phyloP scores from a whole-genome alignment of 352 stramenopile species.

The Globisporangium cylindrosporum region DNA sequence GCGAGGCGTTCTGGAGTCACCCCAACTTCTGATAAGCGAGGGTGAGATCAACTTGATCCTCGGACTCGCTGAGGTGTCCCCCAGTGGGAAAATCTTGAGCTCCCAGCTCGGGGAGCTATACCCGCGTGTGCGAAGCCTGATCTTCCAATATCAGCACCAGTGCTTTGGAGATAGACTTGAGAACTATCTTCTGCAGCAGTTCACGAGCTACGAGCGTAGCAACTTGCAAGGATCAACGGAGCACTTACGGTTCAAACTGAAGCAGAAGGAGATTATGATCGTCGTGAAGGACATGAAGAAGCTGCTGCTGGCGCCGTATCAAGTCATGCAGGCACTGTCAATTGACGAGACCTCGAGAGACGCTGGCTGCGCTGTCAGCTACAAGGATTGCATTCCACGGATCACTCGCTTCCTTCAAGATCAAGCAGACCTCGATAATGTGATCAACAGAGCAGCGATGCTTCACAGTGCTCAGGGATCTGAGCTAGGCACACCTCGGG shows the following conservation, averaged over 20 bases:
- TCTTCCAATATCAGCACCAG: constrained; percentile 61
- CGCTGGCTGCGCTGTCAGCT: constrained; percentile 41
- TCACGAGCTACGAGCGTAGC: constrained; percentile 46
- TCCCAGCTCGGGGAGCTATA: constrained; percentile 37
- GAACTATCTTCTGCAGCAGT: constrained; percentile 48
- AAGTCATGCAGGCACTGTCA: constrained; percentile 38
- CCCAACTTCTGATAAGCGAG: constrained; percentile 48
- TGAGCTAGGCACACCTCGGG: constrained; percentile 3
- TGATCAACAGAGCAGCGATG: constrained; percentile 26
- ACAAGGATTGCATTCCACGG: constrained; percentile 31
- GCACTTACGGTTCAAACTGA: constrained; percentile 48
- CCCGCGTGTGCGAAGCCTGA: constrained; percentile 39
- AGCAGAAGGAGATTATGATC: constrained; percentile 37
- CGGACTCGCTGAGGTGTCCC: constrained; percentile 27
- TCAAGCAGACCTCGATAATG: constrained; percentile 28
- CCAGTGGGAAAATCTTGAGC: constrained; percentile 32
- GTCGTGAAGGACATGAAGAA: constrained; percentile 53
- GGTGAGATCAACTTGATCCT: constrained; percentile 58
- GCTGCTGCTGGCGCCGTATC: constrained; percentile 46
- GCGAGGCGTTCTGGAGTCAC: constrained; percentile 44
- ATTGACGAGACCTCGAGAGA: constrained; percentile 23
- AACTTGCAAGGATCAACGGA: constrained; percentile 40
- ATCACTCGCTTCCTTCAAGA: constrained; percentile 28
- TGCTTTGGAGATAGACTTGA: constrained; percentile 38
- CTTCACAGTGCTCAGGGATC: constrained; percentile 21